Evolutionary conservation across 1,284 basidiomycete genomes (phyloP), one percentile per base, ranked within the genome.

Genomic region (Boletus sp.): DNA sequence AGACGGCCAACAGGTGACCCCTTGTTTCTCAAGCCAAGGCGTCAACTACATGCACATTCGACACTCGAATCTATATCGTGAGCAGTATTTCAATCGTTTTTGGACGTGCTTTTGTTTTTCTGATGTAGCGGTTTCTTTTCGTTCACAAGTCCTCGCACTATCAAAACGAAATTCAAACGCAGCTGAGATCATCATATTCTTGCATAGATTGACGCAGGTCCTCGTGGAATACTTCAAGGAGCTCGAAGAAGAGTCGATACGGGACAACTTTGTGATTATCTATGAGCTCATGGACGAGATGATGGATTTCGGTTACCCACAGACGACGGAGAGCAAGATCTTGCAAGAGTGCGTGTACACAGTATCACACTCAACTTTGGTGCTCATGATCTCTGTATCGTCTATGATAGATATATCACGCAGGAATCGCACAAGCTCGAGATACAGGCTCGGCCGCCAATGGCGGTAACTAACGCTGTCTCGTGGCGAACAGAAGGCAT

Each of bases 251-350:
- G 96, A 99, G 73, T 95, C 91, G 32, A 98, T 99, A 67, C 80
- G 95, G 14, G 96, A 99, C 72, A 99, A 99, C 69, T 97, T 97
- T 67, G 94, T 96, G 45, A 94, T 96, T 68, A 95, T 97, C 46
- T 96, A 94, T 67, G 94, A 96, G 67, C 81, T 99, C 43, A 80
- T 99, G 72, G 96, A 99, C 65, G 95, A 99, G 76, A 98, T 99
- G 93, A 98, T 99, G 94, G 95, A 99, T 74, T 99, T 97, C 72
- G 96, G 96, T 12, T 98, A 92, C 67, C 95, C 95, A 0, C 96
- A 99, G 69, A 99, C 96, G 23, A 99, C 96, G 19, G 96, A 99
- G 74, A 94, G 89, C 77, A 99, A 99, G 77, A 99, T 99, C 60
- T 71, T 99, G 49, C 95, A 98, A 71, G 96, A 98, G 86, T 92